Evolutionary conservation across 768 basidiomycete species (phyloP).

Genomic region (Crepidotus variabilis): DNA sequence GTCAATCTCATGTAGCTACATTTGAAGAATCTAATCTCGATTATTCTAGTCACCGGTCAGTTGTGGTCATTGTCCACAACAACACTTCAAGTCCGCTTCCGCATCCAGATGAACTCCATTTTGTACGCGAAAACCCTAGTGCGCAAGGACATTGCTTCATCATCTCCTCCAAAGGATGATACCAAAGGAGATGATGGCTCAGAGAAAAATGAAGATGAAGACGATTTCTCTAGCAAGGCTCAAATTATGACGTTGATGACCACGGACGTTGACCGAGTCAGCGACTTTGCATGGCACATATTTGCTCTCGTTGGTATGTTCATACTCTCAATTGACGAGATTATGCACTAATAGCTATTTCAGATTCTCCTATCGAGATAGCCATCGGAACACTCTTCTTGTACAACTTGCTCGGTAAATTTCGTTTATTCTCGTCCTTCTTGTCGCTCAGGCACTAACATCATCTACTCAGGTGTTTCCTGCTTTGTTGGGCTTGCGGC

Average conservation of each 20-base stretch:
- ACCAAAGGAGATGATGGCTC: conserved; percentile 10
- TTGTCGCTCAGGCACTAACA: background rate
- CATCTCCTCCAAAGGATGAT: conserved; percentile 23
- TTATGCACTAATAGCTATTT: conserved; percentile 1
- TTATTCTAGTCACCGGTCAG: conserved; percentile 53
- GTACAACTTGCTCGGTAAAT: conserved; percentile 68
- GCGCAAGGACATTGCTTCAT: conserved; percentile 73
- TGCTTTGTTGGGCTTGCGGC: conserved; percentile 77
- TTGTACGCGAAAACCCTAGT: conserved; percentile 84
- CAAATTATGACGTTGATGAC: conserved; percentile 97
- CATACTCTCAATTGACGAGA: background rate
- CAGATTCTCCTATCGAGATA: conserved; percentile 79
- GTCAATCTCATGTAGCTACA: conserved; percentile 7
- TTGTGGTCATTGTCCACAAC: conserved; percentile 71
- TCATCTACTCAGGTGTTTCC: conserved; percentile 44
- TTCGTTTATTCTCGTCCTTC: background rate
- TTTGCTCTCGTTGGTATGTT: conserved; percentile 67
- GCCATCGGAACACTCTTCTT: conserved; percentile 70
- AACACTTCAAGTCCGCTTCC: conserved; percentile 64
- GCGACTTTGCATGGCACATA: conserved; percentile 78
- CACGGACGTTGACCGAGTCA: conserved; percentile 87
- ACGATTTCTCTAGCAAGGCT: conserved; percentile 62
- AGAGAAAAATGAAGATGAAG: conserved; percentile 41
- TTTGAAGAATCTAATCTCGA: background rate
- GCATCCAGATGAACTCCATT: conserved; percentile 77